These are phyloP conservation scores for Volutella citrinella DNA, from an alignment of 2,329 filamentous ascomycete species.

Conservation along the genomic window DNA sequence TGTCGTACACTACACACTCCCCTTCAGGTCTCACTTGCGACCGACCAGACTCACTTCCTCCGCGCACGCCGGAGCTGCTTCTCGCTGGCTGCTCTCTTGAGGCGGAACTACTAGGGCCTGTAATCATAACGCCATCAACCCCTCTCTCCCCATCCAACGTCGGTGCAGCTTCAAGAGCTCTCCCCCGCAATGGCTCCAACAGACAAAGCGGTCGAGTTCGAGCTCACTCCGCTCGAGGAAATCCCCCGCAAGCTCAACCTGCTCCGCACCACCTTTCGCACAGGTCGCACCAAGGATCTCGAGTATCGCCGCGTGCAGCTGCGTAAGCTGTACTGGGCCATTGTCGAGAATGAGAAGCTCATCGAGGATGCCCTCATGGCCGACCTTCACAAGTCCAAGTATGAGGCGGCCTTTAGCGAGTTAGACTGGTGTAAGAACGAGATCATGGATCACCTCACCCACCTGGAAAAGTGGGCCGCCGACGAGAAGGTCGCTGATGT, in stretches of 20 bases:
- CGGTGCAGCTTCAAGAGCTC: too few species aligned
- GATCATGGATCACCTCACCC: slow-evolving; percentile 72
- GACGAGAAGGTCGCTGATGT: slow-evolving; percentile 76
- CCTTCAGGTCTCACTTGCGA: too few species aligned
- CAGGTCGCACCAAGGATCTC: slow-evolving; percentile 78
- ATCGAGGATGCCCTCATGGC: slow-evolving; percentile 71
- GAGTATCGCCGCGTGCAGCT: slow-evolving; percentile 83
- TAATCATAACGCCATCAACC: too few species aligned
- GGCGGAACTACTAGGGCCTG: too few species aligned
- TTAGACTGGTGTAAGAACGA: slow-evolving; percentile 77
- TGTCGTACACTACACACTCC: too few species aligned
- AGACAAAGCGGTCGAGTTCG: too few species aligned
- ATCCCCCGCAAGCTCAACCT: slow-evolving; percentile 61
- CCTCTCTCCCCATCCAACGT: too few species aligned
- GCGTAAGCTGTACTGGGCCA: slow-evolving; percentile 90
- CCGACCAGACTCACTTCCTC: too few species aligned
- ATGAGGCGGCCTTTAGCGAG: slow-evolving; percentile 74
- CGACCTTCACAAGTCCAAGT: slow-evolving; percentile 75
- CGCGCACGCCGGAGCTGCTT: too few species aligned
- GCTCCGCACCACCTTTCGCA: slow-evolving; percentile 67
- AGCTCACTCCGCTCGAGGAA: slow-evolving; percentile 61
- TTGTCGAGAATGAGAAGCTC: slow-evolving; percentile 73
- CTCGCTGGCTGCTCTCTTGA: too few species aligned
- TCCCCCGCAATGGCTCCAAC: too few species aligned
- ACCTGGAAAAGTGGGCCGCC: slow-evolving; percentile 77